Percentiles rank a stretch among this genome's conserved stretches.
phyloP scores from a whole-genome alignment of 148 eudicot species.

The Persicaria maculosa region DNA sequence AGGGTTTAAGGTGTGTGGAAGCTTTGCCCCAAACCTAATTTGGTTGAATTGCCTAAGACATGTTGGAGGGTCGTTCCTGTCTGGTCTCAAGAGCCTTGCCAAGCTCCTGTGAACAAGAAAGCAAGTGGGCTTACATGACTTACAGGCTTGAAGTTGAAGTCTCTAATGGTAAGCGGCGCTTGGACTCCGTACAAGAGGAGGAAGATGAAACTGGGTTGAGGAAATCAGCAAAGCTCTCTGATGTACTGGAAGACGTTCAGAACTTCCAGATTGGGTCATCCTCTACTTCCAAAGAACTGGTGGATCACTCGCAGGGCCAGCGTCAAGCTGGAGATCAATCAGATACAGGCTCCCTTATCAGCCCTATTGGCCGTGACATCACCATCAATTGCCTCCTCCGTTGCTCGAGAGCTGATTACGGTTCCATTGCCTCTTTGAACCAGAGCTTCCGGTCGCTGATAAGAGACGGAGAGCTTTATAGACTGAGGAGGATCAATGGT shows the following conservation, averaged over 20 bases:
- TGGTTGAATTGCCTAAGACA: conserved; percentile 4
- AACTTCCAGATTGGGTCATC: conserved; percentile 8
- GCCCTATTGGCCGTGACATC: conserved; percentile 14
- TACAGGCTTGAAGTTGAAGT: conserved; percentile 5
- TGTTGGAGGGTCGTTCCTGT: conserved; percentile 31
- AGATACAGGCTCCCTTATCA: conserved; percentile 8
- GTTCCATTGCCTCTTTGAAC: conserved; percentile 16
- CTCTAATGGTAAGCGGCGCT: conserved; percentile 16
- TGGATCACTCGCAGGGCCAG: background rate
- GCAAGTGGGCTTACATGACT: conserved; percentile 20
- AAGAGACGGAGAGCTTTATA: conserved; percentile 31
- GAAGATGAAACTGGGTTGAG: conserved; percentile 12
- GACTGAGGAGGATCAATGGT: conserved; percentile 27
- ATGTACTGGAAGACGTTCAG: background rate
- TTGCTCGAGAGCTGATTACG: conserved; percentile 15
- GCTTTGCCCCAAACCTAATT: background rate
- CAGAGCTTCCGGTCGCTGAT: conserved; percentile 10
- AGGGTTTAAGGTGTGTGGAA: background rate
- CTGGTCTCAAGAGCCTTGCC: conserved; percentile 17
- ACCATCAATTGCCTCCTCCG: conserved; percentile 13
- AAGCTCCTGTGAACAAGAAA: conserved; percentile 17
- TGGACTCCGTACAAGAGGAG: conserved; percentile 19
- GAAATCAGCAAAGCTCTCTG: conserved; percentile 23
- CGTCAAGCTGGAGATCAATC: background rate
- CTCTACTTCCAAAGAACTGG: conserved; percentile 6